These are phyloP conservation scores for Hydnum rufescens DNA, from an alignment of 768 basidiomycete genomes.

Conservation along the genomic window DNA sequence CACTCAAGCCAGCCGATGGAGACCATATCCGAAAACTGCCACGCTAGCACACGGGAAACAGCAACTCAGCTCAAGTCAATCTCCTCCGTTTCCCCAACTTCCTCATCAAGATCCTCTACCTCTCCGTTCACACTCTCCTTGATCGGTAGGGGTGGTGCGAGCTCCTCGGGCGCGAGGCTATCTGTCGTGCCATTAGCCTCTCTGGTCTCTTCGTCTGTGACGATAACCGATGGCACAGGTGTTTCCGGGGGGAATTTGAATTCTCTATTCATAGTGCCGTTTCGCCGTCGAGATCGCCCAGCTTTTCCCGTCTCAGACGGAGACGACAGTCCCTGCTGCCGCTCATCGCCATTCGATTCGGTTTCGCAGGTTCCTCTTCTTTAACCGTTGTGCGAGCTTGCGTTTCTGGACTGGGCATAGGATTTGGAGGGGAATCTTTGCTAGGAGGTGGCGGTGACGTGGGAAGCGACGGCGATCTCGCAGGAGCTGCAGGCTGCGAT, in stretches of 20 bases:
- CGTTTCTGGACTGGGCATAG: slow-evolving; percentile 6
- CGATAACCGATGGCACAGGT: slow-evolving; percentile 12
- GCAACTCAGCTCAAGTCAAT: slow-evolving; percentile 20
- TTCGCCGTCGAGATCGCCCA: slow-evolving; percentile 17
- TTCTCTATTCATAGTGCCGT: slow-evolving; percentile 58
- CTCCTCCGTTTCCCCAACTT: slow-evolving; percentile 62
- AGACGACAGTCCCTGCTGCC: slow-evolving; percentile 9
- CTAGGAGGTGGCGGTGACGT: slow-evolving; percentile 4
- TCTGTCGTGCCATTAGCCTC: neutral
- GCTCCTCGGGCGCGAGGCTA: slow-evolving; percentile 24
- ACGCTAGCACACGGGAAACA: neutral
- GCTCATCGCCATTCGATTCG: slow-evolving; percentile 10
- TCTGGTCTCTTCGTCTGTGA: slow-evolving; percentile 6
- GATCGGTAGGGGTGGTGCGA: slow-evolving; percentile 60
- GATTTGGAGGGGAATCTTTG: neutral
- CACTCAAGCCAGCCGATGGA: neutral
- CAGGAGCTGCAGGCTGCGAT: slow-evolving; percentile 6
- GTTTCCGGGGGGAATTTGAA: slow-evolving; percentile 44
- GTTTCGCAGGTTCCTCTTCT: slow-evolving; percentile 11
- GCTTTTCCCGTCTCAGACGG: slow-evolving; percentile 7
- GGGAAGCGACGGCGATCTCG: slow-evolving; percentile 10
- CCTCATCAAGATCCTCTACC: slow-evolving; percentile 37
- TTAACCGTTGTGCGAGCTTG: neutral
- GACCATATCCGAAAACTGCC: no score
- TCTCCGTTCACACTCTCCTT: slow-evolving; percentile 41